These are phyloP conservation scores for Nepenthes gracilis DNA, from an alignment of 148 eudicot genomes.

Conservation along the genomic window DNA sequence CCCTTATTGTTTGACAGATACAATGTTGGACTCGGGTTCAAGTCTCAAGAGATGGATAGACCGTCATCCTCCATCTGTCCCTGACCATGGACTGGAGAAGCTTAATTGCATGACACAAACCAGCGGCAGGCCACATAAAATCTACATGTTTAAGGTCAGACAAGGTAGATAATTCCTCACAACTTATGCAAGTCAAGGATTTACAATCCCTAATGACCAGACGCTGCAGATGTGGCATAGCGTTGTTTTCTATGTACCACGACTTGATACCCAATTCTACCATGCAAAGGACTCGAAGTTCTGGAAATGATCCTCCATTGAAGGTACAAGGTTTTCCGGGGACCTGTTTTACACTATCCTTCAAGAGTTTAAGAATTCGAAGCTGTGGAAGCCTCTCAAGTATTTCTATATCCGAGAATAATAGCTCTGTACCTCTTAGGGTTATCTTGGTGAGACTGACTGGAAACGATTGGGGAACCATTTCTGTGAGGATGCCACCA, in stretches of 20 bases:
- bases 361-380: conserved; percentile 9
- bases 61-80: too few species aligned
- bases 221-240: not conserved
- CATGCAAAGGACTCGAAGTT: not conserved
- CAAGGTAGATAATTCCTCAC: too few species aligned
- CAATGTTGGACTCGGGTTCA: too few species aligned
- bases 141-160: too few species aligned
- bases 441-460: not conserved
- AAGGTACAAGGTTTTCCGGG: not conserved
- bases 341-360: not conserved
- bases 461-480: too few species aligned
- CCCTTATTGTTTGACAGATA: too few species aligned
- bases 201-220: not conserved
- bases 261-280: not conserved
- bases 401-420: not conserved
- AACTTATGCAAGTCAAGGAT: too few species aligned
- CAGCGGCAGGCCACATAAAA: too few species aligned
- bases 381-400: conserved; percentile 10
- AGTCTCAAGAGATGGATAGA: too few species aligned
- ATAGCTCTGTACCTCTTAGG: not conserved
- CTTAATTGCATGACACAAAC: too few species aligned
- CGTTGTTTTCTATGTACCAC: not conserved
- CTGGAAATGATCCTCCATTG: not conserved
- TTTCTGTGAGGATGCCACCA: not conserved
- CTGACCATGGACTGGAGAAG: too few species aligned